Percentiles rank a stretch among this genome's conserved stretches.
Evolutionary conservation across 257 asterid genomes (phyloP).

Genomic region (Capsicum baccatum): DNA sequence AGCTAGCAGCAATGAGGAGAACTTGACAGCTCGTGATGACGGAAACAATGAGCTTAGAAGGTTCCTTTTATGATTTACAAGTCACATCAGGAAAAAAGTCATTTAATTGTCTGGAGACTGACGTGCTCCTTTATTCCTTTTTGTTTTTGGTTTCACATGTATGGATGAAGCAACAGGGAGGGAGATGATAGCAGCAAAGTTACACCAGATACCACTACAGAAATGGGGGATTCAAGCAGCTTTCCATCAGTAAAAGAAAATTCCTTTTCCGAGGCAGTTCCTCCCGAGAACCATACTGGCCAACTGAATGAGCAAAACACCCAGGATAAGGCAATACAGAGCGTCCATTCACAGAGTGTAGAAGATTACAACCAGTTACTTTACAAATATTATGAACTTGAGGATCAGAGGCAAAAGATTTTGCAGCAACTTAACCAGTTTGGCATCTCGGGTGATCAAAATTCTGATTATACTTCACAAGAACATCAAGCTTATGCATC

Average conservation of each 20-base stretch:
- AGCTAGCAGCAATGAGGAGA: slow-evolving; percentile 32
- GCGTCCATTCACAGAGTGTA: slow-evolving; percentile 37
- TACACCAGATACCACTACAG: slow-evolving; percentile 35
- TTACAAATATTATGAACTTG: slow-evolving; percentile 75
- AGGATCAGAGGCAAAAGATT: slow-evolving; percentile 73
- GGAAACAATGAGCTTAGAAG: slow-evolving; percentile 40
- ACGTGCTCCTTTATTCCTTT: slow-evolving; percentile 26
- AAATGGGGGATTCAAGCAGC: slow-evolving; percentile 38
- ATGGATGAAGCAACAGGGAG: slow-evolving; percentile 47
- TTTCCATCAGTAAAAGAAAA: slow-evolving; percentile 31
- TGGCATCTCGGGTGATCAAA: slow-evolving; percentile 51
- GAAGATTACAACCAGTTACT: slow-evolving; percentile 62
- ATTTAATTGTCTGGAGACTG: background rate
- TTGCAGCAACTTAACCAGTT: slow-evolving; percentile 70
- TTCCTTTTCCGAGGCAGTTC: slow-evolving; percentile 38
- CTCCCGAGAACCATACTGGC: slow-evolving; percentile 32
- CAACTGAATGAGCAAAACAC: slow-evolving; percentile 41
- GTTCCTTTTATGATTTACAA: slow-evolving; percentile 21
- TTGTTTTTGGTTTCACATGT: slow-evolving; percentile 20
- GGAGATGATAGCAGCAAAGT: slow-evolving; percentile 33
- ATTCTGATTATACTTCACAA: slow-evolving; percentile 44
- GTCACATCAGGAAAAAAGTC: background rate
- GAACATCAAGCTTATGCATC: slow-evolving; percentile 46
- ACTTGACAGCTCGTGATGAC: slow-evolving; percentile 35
- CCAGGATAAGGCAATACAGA: slow-evolving; percentile 39